These are phyloP conservation scores for Malassezia arunalokei DNA, from an alignment of 1,284 basidiomycete genomes.

Conservation along the genomic window DNA sequence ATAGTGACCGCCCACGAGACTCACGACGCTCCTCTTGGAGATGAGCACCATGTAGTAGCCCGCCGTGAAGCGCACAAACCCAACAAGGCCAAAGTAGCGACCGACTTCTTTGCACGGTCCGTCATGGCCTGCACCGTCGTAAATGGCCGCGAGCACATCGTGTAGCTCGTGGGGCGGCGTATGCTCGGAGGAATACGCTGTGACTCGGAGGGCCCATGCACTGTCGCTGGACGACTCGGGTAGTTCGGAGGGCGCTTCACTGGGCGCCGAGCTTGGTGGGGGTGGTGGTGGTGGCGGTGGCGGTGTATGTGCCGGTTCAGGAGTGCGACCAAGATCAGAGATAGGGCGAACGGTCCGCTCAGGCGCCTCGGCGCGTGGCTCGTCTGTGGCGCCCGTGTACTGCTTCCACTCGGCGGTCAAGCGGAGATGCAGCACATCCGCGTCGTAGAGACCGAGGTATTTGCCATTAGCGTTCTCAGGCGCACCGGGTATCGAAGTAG, in stretches of 20 bases:
- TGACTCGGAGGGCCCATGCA: constrained; percentile 36
- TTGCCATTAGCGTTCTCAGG: background rate
- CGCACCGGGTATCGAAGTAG: background rate
- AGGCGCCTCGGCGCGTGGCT: background rate
- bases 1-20: constrained; percentile 88
- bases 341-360: constrained; percentile 12
- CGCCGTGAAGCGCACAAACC: constrained; percentile 46
- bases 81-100: constrained; percentile 54
- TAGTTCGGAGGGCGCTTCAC: background rate
- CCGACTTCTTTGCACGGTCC: constrained; percentile 70
- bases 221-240: background rate
- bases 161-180: constrained; percentile 69
- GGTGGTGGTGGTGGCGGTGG: background rate
- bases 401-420: constrained; percentile 9
- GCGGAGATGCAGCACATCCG: constrained; percentile 2
- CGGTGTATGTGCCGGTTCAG: background rate
- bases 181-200: constrained; percentile 53
- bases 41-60: constrained; percentile 53
- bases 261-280: background rate
- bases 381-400: background rate
- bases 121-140: constrained; percentile 76
- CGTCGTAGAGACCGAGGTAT: constrained; percentile 9
- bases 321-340: constrained; percentile 2
- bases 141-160: constrained; percentile 79
- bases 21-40: constrained; percentile 79